These are phyloP conservation scores for Eimeria falciformis DNA, from an alignment of 169 alveolate species.

Conservation along the genomic window DNA sequence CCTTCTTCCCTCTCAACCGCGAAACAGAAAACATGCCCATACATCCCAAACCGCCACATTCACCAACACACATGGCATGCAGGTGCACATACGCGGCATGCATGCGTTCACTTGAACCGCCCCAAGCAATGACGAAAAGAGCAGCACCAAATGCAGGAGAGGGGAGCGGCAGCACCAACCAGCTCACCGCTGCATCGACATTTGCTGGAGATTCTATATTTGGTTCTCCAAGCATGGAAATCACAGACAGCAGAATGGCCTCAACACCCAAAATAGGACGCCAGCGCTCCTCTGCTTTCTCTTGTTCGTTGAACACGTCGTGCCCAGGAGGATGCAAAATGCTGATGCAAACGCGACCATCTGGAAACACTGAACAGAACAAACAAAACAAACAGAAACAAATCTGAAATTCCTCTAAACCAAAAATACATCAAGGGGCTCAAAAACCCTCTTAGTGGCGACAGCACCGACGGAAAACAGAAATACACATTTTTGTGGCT, in stretches of 20 bases:
- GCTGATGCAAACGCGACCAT: slow-evolving; percentile 98
- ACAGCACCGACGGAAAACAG: too few species aligned
- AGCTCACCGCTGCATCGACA: slow-evolving; percentile 82
- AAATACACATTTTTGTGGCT: too few species aligned
- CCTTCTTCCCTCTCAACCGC: too few species aligned
- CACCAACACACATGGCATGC: neutral
- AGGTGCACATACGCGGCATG: too few species aligned
- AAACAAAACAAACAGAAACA: neutral
- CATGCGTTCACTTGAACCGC: too few species aligned
- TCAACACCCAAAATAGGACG: slow-evolving; percentile 98
- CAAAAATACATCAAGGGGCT: neutral
- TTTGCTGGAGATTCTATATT: slow-evolving; percentile 96
- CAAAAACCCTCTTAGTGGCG: too few species aligned
- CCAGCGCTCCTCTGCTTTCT: slow-evolving; percentile 99
- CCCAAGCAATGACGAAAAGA: too few species aligned
- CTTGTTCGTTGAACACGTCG: slow-evolving; percentile 96
- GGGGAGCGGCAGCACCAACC: too few species aligned
- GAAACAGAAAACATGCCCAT: too few species aligned
- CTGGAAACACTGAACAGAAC: slow-evolving; percentile 84
- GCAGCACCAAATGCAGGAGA: too few species aligned
- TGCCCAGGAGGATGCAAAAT: slow-evolving; percentile 98
- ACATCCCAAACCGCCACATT: neutral
- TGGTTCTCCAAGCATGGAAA: slow-evolving; percentile 97
- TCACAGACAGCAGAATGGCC: slow-evolving; percentile 95
- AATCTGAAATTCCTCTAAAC: neutral